Conservation (phyloP, 139 green algal genomes). For the Picochlorum sp. region DNA sequence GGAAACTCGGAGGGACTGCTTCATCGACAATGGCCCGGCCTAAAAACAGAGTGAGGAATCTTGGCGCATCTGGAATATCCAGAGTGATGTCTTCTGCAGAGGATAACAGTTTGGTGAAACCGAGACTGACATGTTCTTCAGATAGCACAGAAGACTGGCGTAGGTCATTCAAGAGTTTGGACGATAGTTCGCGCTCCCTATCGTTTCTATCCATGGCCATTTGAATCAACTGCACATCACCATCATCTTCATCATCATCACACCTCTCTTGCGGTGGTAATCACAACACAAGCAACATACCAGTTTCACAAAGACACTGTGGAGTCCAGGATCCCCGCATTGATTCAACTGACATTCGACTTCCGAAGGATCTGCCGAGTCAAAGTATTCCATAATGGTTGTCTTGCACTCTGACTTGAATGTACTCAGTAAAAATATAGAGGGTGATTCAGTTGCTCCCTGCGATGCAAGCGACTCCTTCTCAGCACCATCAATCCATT, state of each 20-base stretch:
- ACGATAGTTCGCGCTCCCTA: slow-evolving; percentile 74
- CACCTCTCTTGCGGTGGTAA: too few species aligned
- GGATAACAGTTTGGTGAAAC: slow-evolving; percentile 62
- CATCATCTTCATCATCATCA: too few species aligned
- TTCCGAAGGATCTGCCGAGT: slow-evolving; percentile 49
- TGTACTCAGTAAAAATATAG: not conserved
- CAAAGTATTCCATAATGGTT: slow-evolving; percentile 78
- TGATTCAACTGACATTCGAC: slow-evolving; percentile 52
- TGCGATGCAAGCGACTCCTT: too few species aligned
- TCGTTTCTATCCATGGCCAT: slow-evolving; percentile 75
- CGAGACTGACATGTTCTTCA: slow-evolving; percentile 38
- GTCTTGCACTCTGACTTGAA: slow-evolving; percentile 56
- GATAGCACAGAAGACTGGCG: slow-evolving; percentile 37
- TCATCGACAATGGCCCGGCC: slow-evolving; percentile 87
- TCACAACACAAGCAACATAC: too few species aligned
- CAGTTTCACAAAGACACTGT: slow-evolving; percentile 87
- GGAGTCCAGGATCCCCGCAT: slow-evolving; percentile 72
- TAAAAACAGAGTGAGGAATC: slow-evolving; percentile 52
- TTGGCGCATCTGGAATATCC: slow-evolving; percentile 75
- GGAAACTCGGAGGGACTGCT: slow-evolving; percentile 76
- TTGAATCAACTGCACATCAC: slow-evolving; percentile 31
- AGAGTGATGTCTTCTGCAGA: slow-evolving; percentile 72
- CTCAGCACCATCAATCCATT: slow-evolving; percentile 24
- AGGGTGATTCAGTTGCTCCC: slow-evolving; percentile 1
- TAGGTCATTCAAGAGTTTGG: slow-evolving; percentile 64